Evolutionary conservation across 208 protist species (phyloP).

Genomic region (Trypanosoma congolense): DNA sequence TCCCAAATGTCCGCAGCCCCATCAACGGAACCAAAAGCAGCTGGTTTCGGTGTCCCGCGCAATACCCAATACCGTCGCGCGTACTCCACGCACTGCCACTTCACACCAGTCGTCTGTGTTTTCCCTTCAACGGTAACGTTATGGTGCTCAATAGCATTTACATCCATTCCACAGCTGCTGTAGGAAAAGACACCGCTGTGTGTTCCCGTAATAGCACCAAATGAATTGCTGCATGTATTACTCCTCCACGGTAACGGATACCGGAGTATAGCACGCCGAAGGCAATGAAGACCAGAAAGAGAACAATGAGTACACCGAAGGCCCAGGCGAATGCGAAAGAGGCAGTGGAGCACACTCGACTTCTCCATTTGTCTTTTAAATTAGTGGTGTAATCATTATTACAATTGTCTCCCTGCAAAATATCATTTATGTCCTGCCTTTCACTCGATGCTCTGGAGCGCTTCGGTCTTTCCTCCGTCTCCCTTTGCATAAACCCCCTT

Average conservation of each 20-base stretch:
- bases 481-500: not conserved
- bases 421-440: not conserved
- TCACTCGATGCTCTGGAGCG: not conserved
- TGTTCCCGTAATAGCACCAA: conserved; percentile 44
- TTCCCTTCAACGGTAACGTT: conserved; percentile 10
- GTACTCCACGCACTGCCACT: conserved; percentile 89
- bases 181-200: conserved; percentile 48
- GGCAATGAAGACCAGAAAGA: conserved; percentile 32
- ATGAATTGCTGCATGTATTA: conserved; percentile 3
- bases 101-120: conserved; percentile 33
- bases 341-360: conserved; percentile 3
- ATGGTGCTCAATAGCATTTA: conserved; percentile 28
- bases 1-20: conserved; percentile 78
- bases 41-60: conserved; percentile 36
- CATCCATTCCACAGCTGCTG: conserved; percentile 60
- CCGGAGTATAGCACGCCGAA: conserved; percentile 60
- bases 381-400: too few relatives aligned
- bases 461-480: not conserved
- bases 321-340: conserved; percentile 15
- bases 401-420: not conserved
- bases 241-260: conserved; percentile 26
- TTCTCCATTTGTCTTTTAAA: too few relatives aligned
- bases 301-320: conserved; percentile 19
- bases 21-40: conserved; percentile 47
- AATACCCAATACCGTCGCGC: conserved; percentile 85